Conservation (phyloP, 768 basidiomycete species). For the Amanita exitialis region DNA sequence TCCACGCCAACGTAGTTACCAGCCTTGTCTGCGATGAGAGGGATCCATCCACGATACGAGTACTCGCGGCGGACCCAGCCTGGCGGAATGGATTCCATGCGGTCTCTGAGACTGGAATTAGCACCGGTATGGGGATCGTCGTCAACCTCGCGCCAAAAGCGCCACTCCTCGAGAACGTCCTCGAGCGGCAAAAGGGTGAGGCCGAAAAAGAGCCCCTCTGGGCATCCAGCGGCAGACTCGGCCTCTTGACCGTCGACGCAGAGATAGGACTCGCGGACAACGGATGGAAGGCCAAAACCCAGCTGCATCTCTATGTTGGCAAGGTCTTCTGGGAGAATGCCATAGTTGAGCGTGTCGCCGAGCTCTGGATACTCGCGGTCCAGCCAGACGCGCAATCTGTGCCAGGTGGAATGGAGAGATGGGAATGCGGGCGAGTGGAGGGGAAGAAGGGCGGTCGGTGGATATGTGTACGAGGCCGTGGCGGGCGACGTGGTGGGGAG, state of each 20-base stretch:
- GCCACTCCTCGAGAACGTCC: constrained; percentile 91
- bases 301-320: constrained; percentile 77
- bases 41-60: constrained; percentile 94
- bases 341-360: constrained; percentile 91
- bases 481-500: constrained; percentile 68
- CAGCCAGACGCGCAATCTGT: constrained; percentile 76
- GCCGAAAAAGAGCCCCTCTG: constrained; percentile 94
- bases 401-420: constrained; percentile 75
- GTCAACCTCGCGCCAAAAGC: constrained; percentile 93
- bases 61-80: constrained; percentile 86
- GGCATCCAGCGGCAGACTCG: constrained; percentile 77
- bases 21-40: constrained; percentile 84
- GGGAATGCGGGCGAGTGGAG: constrained; percentile 52
- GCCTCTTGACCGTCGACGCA: constrained; percentile 90
- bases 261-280: constrained; percentile 87
- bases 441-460: constrained; percentile 63
- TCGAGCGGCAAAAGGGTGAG: constrained; percentile 87
- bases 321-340: constrained; percentile 73
- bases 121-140: constrained; percentile 79
- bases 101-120: constrained; percentile 57
- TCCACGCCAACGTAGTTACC: constrained; percentile 98
- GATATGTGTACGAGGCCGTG: constrained; percentile 62
- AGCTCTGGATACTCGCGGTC: constrained; percentile 85
- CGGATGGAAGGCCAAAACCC: constrained; percentile 73
- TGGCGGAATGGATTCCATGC: constrained; percentile 85